These are phyloP conservation scores for Zoysia matrella DNA, from an alignment of 202 grass and related monocot species.

Conservation along the genomic window DNA sequence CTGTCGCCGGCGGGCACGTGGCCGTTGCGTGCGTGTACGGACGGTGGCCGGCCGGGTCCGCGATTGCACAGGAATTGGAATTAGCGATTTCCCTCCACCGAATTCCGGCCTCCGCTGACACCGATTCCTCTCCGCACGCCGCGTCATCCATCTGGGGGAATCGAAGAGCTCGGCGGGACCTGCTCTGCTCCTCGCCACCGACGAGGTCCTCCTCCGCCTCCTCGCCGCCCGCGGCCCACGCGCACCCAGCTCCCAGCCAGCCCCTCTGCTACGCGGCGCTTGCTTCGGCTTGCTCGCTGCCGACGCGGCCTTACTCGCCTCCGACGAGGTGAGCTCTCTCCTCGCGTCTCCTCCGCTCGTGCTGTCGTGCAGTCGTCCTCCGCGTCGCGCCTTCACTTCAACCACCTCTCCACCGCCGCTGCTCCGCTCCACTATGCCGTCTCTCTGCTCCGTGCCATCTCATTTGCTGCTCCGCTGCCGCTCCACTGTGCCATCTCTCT, in stretches of 20 bases:
- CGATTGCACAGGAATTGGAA: background rate
- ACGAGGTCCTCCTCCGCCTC: background rate
- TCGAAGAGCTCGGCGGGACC: background rate
- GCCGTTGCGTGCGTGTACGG: slow-evolving; percentile 9
- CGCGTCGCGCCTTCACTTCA: background rate
- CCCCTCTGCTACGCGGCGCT: background rate
- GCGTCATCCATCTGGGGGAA: background rate
- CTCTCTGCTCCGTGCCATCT: too few relatives aligned
- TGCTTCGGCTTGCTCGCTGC: background rate
- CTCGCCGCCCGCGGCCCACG: background rate
- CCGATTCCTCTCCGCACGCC: background rate
- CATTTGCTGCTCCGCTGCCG: background rate
- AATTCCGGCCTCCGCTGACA: background rate
- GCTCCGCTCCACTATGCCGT: too few relatives aligned
- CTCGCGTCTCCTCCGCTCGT: background rate
- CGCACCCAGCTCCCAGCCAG: background rate
- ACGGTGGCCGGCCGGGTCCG: background rate
- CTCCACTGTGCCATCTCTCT: background rate
- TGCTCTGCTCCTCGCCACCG: background rate
- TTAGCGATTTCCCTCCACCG: background rate
- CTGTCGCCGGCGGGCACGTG: slow-evolving; percentile 7
- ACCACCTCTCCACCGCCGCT: background rate
- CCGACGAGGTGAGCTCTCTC: slow-evolving; percentile 1
- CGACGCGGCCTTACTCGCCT: background rate
- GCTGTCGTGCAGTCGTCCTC: background rate